Percentiles rank a stretch among this genome's conserved stretches.
Evolutionary conservation across 2,329 filamentous ascomycete genomes (phyloP).

Genomic region (Septoria petroselini): DNA sequence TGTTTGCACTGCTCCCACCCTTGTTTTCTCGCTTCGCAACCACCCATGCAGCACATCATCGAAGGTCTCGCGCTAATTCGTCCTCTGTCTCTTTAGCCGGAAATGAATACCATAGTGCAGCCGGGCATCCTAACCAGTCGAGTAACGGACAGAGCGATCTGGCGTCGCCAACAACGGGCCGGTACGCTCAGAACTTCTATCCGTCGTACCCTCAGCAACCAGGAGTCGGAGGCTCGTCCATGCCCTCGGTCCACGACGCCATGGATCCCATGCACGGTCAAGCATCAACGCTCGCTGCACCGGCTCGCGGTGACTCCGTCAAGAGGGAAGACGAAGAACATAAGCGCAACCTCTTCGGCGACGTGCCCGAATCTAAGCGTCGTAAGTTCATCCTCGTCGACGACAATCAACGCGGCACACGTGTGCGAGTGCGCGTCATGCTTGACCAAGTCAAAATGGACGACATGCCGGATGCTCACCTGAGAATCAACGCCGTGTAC

Average conservation of each 20-base stretch:
- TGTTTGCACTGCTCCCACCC: constrained; percentile 17
- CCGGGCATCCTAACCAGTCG: constrained; percentile 64
- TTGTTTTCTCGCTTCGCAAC: constrained; percentile 32
- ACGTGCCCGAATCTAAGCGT: constrained; percentile 83
- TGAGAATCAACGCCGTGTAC: constrained; percentile 83
- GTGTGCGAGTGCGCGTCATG: constrained; percentile 84
- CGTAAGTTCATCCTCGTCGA: constrained; percentile 97
- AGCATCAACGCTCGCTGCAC: constrained; percentile 34
- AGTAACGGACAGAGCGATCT: constrained; percentile 53
- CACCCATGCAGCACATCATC: constrained; percentile 31
- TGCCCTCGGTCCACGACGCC: constrained; percentile 63
- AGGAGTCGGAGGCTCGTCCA: constrained; percentile 54
- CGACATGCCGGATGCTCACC: constrained; percentile 94
- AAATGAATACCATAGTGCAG: constrained; percentile 57
- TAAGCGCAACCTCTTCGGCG: constrained; percentile 74
- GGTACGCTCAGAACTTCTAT: constrained; percentile 75
- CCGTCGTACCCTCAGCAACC: constrained; percentile 62
- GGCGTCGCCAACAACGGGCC: constrained; percentile 61
- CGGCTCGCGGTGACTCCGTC: constrained; percentile 43
- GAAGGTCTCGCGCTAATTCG: constrained; percentile 43
- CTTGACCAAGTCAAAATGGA: constrained; percentile 92
- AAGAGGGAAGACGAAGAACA: constrained; percentile 54
- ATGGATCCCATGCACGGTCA: constrained; percentile 46
- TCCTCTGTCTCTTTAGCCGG: constrained; percentile 51
- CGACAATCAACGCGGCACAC: constrained; percentile 74